Evolutionary conservation across 495 filamentous ascomycete genomes (phyloP), one percentile per base, ranked within the genome.

Genomic region (Aspergillus funiculosus): DNA sequence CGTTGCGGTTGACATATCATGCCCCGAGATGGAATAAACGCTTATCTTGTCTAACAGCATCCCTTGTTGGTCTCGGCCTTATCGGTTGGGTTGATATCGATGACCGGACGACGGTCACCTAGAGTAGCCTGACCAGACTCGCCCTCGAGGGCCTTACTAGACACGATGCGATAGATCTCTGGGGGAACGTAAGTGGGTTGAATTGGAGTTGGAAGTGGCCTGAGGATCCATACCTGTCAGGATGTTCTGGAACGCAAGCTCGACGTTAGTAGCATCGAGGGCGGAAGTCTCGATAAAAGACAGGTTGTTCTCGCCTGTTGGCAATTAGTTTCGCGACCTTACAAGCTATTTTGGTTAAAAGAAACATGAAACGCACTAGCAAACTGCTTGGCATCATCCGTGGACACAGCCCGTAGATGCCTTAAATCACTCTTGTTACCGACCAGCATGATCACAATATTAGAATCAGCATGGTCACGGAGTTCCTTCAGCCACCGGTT

Each of bases 371-470:
- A 69, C 88, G 50, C 74, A 97, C 94, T 95, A 34, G 94, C 92
- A 81, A 99, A 97, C 54, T 85, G 75, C 75, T 97, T 99, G 53
- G 91, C 92, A 67, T 97, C 94, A 59, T 99, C 94, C 45, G 94
- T 99, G 43, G 94, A 89, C 42, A 99, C 94, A 46, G 94, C 94
- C 62, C 94, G 79, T 65, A 99, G 75, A 72, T 99, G 94, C 70
- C 89, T 83, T 79, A 95, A 83, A 95, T 99, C 94, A 64, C 91
- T 97, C 85, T 99, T 99, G 79, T 99, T 99, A 55, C 94, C 94
- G 39, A 97, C 94, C 58, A 99, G 73, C 92, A 99, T 97, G 67
- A 99, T 99, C 48, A 99, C 94, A 51, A 99, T 99, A 74, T 99
- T 99, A 52, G 87, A 87, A 63, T 99, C 94, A 54, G 94, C 94